A percentile compares a stretch with the other conserved stretches of the same genome.
These are phyloP conservation scores for Xylaria sp. DNA, from an alignment of 2,329 filamentous ascomycete genomes.

Conservation along the genomic window DNA sequence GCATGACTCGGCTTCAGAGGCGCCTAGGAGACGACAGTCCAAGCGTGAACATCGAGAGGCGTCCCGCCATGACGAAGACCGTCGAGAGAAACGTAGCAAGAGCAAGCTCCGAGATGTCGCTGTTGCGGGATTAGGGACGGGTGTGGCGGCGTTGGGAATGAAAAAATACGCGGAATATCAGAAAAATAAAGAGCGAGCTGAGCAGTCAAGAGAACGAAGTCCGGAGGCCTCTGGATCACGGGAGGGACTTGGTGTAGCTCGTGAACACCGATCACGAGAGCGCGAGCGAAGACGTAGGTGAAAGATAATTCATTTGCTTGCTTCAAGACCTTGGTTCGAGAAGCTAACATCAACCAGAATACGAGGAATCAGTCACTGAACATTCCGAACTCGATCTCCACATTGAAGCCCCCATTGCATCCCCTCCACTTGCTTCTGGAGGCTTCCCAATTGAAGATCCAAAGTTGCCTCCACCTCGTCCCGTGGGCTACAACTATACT, in stretches of 20 bases:
- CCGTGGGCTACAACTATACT: conserved; percentile 25
- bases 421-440: conserved; percentile 30
- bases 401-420: conserved; percentile 22
- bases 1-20: conserved; percentile 47
- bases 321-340: neutral
- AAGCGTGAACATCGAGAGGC: conserved; percentile 34
- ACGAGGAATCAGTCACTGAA: conserved; percentile 28
- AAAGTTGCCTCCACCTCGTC: conserved; percentile 15
- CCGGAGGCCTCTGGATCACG: conserved; percentile 17
- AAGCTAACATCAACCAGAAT: conserved; percentile 26
- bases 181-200: conserved; percentile 37
- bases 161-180: conserved; percentile 52
- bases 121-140: conserved; percentile 49
- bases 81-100: conserved; percentile 46
- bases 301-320: neutral
- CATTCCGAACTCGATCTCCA: conserved; percentile 27
- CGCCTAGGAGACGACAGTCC: conserved; percentile 35
- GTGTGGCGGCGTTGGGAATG: conserved; percentile 57
- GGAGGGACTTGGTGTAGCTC: conserved; percentile 26
- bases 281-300: conserved; percentile 33
- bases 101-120: conserved; percentile 52
- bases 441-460: conserved; percentile 27
- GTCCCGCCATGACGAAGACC: conserved; percentile 34
- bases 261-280: conserved; percentile 34
- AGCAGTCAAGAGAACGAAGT: conserved; percentile 33